Evolutionary conservation across 331 rosid genomes (phyloP).

Genomic region (Dryas integrifolia): DNA sequence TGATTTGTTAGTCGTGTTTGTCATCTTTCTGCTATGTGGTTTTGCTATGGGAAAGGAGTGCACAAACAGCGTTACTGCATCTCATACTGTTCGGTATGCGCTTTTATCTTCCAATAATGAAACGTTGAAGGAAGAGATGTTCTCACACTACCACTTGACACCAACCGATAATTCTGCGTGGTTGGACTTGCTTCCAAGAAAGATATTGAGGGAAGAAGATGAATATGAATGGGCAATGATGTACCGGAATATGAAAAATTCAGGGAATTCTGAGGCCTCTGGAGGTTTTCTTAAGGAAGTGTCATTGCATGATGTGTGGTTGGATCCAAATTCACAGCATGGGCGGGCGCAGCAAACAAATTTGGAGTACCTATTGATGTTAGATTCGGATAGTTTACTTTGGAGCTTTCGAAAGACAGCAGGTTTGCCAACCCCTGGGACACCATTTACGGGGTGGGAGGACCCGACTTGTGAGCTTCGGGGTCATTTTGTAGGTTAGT

Average conservation of each 20-base stretch:
- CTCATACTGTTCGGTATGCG: constrained; percentile 51
- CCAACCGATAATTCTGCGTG: constrained; percentile 74
- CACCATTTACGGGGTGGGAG: constrained; percentile 78
- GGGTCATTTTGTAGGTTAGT: constrained; percentile 96
- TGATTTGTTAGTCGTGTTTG: constrained; percentile 27
- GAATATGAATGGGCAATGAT: constrained; percentile 54
- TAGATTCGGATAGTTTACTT: constrained; percentile 66
- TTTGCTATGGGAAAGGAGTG: constrained; percentile 53
- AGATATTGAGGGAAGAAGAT: constrained; percentile 45
- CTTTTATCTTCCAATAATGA: constrained; percentile 48
- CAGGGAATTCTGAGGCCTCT: constrained; percentile 31
- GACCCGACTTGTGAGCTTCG: constrained; percentile 49
- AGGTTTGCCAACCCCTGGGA: constrained; percentile 66
- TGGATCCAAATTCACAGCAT: constrained; percentile 50
- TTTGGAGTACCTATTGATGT: constrained; percentile 70
- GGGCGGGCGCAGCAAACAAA: constrained; percentile 66
- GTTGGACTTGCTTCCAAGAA: constrained; percentile 62
- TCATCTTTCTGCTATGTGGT: constrained; percentile 32
- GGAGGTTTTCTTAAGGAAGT: constrained; percentile 62
- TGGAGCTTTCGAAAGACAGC: constrained; percentile 90
- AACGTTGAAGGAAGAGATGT: constrained; percentile 51
- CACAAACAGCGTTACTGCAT: constrained; percentile 56
- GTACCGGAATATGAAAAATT: constrained; percentile 55
- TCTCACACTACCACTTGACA: constrained; percentile 58
- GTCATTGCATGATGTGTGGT: constrained; percentile 61